A percentile compares a stretch with the other conserved stretches of the same genome.
Evolutionary conservation across 768 basidiomycete genomes (phyloP).

Genomic region (Tulasnella sp.): DNA sequence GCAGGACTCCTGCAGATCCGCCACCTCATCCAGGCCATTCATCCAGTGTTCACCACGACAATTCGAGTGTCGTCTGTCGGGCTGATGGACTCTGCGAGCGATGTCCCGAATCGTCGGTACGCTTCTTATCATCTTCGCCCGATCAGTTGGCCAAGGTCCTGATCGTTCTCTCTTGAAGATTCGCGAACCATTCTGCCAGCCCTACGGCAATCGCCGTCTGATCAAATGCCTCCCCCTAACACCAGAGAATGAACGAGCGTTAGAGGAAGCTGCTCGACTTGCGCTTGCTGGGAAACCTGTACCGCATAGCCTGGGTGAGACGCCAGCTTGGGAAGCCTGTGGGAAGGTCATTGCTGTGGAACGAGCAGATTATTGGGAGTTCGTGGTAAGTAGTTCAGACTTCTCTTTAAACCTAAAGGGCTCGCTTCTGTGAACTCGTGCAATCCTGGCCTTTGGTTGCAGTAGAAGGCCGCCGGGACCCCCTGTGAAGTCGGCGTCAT

Average conservation of each 20-base stretch:
- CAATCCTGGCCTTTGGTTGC: background rate
- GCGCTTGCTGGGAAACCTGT: conserved; percentile 11
- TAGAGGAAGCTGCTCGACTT: conserved; percentile 18
- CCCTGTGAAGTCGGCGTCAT: background rate
- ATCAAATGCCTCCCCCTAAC: conserved; percentile 63
- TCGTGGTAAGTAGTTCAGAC: conserved; percentile 60
- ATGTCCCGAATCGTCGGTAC: conserved; percentile 45
- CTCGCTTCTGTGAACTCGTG: background rate
- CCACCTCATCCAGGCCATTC: background rate
- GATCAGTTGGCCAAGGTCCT: conserved; percentile 26
- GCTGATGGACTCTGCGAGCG: conserved; percentile 46
- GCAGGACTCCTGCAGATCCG: background rate
- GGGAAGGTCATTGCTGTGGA: conserved; percentile 79
- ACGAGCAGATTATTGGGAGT: conserved; percentile 85
- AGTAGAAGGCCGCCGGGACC: background rate
- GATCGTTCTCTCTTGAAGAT: conserved; percentile 47
- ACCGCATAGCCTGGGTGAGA: conserved; percentile 39
- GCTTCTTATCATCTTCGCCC: conserved; percentile 30
- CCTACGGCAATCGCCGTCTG: conserved; percentile 89
- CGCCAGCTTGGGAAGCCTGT: conserved; percentile 88
- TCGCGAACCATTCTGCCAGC: conserved; percentile 85
- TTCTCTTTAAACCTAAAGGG: background rate
- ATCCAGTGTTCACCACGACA: background rate
- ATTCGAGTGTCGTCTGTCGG: conserved; percentile 35
- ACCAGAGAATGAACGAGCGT: conserved; percentile 29